These are phyloP conservation scores for Primulina huaijiensis DNA, from an alignment of 257 asterid genomes.

Conservation along the genomic window DNA sequence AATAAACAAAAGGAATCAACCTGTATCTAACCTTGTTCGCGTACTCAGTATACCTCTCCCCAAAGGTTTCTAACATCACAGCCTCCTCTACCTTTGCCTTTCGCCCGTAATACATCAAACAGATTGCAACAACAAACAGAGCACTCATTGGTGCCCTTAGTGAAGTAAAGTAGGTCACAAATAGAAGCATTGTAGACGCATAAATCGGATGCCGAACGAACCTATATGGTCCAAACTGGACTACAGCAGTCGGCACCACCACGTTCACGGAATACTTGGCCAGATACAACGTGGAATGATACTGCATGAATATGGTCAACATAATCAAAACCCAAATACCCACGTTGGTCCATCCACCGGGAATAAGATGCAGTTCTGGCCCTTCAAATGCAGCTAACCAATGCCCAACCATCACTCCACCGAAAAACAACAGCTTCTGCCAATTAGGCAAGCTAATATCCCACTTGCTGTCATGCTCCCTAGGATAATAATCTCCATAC, in stretches of 20 bases:
- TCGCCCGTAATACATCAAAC: constrained; percentile 62
- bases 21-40: constrained; percentile 60
- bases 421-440: constrained; percentile 63
- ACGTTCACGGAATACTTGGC: constrained; percentile 95
- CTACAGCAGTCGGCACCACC: constrained; percentile 91
- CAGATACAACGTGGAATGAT: constrained; percentile 71
- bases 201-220: constrained; percentile 89
- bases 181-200: constrained; percentile 87
- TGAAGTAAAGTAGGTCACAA: constrained; percentile 65
- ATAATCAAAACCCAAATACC: constrained; percentile 63
- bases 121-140: constrained; percentile 43
- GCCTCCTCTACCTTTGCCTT: constrained; percentile 84
- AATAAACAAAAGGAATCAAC: constrained; percentile 82
- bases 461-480: constrained; percentile 78
- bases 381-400: constrained; percentile 95
- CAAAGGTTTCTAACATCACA: constrained; percentile 67
- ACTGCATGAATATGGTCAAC: constrained; percentile 63
- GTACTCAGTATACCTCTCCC: constrained; percentile 64
- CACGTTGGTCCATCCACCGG: constrained; percentile 74
- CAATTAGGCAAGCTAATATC: constrained; percentile 63
- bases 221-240: constrained; percentile 90
- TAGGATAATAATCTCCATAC: constrained; percentile 69
- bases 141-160: constrained; percentile 77
- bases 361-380: constrained; percentile 69
- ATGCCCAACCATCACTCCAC: constrained; percentile 66